phyloP scores from a whole-genome alignment of 148 eudicot genomes.

The Rhododendron henanense region DNA sequence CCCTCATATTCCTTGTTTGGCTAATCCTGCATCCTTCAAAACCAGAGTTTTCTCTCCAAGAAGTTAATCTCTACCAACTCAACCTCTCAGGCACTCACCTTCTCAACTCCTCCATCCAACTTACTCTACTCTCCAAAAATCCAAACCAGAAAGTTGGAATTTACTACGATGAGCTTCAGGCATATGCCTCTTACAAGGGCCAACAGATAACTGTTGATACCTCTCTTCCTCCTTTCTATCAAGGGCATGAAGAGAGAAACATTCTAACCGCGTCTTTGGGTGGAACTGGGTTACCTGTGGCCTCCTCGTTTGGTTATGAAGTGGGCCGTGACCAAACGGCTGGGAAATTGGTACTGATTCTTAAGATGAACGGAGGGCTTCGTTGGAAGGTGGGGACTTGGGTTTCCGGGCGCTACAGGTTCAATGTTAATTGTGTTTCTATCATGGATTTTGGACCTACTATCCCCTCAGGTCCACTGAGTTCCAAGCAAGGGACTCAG shows the following conservation, averaged over 20 bases:
- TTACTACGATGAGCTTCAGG: slow-evolving; percentile 60
- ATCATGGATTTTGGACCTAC: slow-evolving; percentile 51
- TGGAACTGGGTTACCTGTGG: slow-evolving; percentile 57
- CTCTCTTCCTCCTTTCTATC: slow-evolving; percentile 64
- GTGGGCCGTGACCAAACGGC: slow-evolving; percentile 53
- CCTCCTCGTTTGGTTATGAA: slow-evolving; percentile 61
- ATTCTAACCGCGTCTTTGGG: slow-evolving; percentile 46
- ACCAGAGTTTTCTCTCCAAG: slow-evolving; percentile 64
- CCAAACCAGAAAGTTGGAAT: slow-evolving; percentile 74
- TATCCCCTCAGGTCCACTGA: slow-evolving; percentile 45
- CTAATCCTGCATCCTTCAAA: slow-evolving; percentile 76
- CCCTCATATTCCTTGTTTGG: slow-evolving; percentile 63
- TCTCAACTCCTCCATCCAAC: slow-evolving; percentile 68
- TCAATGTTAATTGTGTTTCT: slow-evolving; percentile 61
- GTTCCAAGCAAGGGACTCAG: slow-evolving; percentile 52
- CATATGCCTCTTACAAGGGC: slow-evolving; percentile 69
- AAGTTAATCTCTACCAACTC: slow-evolving; percentile 60
- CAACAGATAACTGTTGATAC: slow-evolving; percentile 60
- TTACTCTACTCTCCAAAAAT: slow-evolving; percentile 58
- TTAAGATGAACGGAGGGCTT: slow-evolving; percentile 54
- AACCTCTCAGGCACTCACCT: slow-evolving; percentile 58
- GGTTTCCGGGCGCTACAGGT: slow-evolving; percentile 71
- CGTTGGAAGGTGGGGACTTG: slow-evolving; percentile 88
- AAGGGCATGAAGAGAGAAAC: slow-evolving; percentile 59
- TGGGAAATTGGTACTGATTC: slow-evolving; percentile 46